Percentiles rank a stretch among this genome's conserved stretches.
Conservation (phyloP, 2,329 filamentous ascomycete genomes). For the Calonectria pseudoreteaudii region DNA sequence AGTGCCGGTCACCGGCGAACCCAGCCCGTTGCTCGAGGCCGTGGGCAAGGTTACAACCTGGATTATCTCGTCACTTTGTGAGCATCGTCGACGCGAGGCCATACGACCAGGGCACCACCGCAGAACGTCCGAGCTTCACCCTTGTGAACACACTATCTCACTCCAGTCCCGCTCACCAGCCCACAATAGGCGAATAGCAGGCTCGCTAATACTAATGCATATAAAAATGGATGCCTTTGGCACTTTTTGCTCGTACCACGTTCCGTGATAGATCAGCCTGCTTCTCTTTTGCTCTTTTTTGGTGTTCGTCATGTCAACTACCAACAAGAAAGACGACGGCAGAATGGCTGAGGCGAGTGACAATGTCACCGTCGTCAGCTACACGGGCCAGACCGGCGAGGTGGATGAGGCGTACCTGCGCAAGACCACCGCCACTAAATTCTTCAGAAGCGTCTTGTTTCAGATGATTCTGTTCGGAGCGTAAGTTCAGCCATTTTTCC, state of each 20-base stretch:
- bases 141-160: background rate
- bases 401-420: slow-evolving; percentile 18
- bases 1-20: background rate
- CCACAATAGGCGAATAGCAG: slow-evolving; percentile 5
- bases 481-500: slow-evolving; percentile 2
- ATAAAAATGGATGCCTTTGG: slow-evolving; percentile 15
- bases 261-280: background rate
- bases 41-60: background rate
- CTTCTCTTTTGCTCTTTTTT: background rate
- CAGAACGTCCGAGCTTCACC: background rate
- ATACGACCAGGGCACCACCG: slow-evolving; percentile 1
- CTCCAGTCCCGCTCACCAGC: background rate
- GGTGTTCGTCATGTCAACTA: background rate
- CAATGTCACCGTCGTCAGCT: slow-evolving; percentile 2
- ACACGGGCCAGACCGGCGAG: background rate
- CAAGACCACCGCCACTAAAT: background rate
- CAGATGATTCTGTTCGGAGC: slow-evolving; percentile 27
- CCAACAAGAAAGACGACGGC: slow-evolving; percentile 7
- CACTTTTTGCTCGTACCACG: background rate
- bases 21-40: background rate
- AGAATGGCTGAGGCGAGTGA: slow-evolving; percentile 11
- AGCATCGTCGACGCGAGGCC: background rate
- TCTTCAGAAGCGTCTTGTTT: slow-evolving; percentile 20
- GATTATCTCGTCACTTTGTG: background rate
- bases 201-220: slow-evolving; percentile 11